Percentiles rank a stretch among this genome's conserved stretches.
Conservation (phyloP, 108 stramenopile species). For the Cyclotella choctawhatcheeana region DNA sequence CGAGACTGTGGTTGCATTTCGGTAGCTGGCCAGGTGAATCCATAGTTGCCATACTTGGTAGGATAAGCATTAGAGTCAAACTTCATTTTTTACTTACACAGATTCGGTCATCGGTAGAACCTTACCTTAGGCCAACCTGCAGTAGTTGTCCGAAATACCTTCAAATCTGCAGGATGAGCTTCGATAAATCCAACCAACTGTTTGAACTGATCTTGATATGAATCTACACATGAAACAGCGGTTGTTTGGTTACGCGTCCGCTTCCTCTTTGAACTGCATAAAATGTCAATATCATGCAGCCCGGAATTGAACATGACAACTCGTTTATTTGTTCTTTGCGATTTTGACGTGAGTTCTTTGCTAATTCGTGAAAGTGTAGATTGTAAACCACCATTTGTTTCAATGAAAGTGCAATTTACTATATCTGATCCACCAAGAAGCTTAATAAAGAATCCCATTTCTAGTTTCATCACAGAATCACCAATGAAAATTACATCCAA, state of each 20-base stretch:
- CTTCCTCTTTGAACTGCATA: slow-evolving; percentile 54
- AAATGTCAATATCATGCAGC: slow-evolving; percentile 73
- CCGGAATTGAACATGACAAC: slow-evolving; percentile 78
- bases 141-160: slow-evolving; percentile 76
- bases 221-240: slow-evolving; percentile 46
- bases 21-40: slow-evolving; percentile 60
- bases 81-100: neutral
- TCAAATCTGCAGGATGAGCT: slow-evolving; percentile 57
- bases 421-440: slow-evolving; percentile 11
- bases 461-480: slow-evolving; percentile 73
- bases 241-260: slow-evolving; percentile 43
- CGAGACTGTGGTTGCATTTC: slow-evolving; percentile 62
- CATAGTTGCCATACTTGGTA: slow-evolving; percentile 74
- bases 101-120: neutral
- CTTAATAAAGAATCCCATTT: slow-evolving; percentile 48
- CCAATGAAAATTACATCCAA: slow-evolving; percentile 78
- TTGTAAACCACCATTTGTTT: slow-evolving; percentile 48
- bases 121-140: slow-evolving; percentile 56
- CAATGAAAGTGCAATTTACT: slow-evolving; percentile 22
- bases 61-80: neutral
- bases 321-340: slow-evolving; percentile 31
- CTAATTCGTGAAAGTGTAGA: slow-evolving; percentile 31
- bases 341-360: slow-evolving; percentile 9
- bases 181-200: slow-evolving; percentile 46
- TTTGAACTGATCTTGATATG: slow-evolving; percentile 47